These are phyloP conservation scores for Metarhizium rileyi DNA, from an alignment of 2,329 filamentous ascomycete species.

Conservation along the genomic window DNA sequence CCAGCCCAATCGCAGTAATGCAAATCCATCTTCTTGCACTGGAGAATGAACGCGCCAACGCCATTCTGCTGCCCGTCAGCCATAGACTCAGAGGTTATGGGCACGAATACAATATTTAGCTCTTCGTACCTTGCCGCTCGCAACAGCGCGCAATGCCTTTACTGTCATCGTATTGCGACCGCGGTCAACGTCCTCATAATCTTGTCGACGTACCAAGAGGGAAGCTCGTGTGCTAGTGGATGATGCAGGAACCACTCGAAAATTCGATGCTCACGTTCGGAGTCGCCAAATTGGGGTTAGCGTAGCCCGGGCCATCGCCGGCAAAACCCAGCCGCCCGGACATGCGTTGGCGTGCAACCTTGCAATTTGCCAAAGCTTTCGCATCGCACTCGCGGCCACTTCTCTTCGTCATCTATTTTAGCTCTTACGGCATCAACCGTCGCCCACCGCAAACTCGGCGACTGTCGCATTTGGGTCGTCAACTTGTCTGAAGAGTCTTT, in stretches of 20 bases:
- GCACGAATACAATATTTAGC: neutral
- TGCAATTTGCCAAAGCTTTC: constrained; percentile 11
- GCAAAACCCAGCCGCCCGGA: constrained; percentile 10
- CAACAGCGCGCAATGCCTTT: constrained; percentile 41
- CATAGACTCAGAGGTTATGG: neutral
- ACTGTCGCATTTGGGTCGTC: constrained; percentile 1
- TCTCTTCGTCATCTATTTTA: neutral
- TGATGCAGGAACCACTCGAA: neutral
- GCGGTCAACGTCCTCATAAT: constrained; percentile 19
- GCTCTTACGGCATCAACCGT: neutral
- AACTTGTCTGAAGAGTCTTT: neutral
- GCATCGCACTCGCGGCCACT: neutral
- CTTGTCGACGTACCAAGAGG: constrained; percentile 11
- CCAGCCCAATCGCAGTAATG: constrained; percentile 97
- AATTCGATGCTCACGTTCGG: constrained; percentile 6
- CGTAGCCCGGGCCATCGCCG: constrained; percentile 10
- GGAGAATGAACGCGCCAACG: constrained; percentile 90
- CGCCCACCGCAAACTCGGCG: neutral
- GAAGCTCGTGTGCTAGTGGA: constrained; percentile 9
- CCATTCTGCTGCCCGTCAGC: constrained; percentile 59
- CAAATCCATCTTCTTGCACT: constrained; percentile 92
- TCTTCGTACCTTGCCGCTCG: constrained; percentile 39
- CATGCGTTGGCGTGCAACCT: constrained; percentile 6
- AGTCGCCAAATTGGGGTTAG: constrained; percentile 18
- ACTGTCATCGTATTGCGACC: constrained; percentile 42